Conservation (phyloP, 1,139 yeast species). For the Nakaseomyces nivariensis region DNA sequence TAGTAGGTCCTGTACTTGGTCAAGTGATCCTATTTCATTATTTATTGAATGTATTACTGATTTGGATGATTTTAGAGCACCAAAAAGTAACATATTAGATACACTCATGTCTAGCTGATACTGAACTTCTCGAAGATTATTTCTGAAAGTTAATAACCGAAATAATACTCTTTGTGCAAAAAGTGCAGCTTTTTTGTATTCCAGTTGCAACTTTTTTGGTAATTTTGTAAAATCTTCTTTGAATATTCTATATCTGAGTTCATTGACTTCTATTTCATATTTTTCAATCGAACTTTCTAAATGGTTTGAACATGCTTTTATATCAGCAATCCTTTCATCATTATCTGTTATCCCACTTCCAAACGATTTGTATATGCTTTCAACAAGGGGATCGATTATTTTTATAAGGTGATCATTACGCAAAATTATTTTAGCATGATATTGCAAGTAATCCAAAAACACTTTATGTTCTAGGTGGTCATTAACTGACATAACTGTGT, state of each 20-base stretch:
- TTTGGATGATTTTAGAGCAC: slow-evolving; percentile 34
- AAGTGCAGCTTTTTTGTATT: slow-evolving; percentile 26
- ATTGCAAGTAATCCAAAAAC: slow-evolving; percentile 16
- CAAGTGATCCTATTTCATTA: slow-evolving; percentile 30
- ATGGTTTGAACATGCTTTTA: not conserved
- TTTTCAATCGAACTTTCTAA: not conserved
- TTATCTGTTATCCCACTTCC: slow-evolving; percentile 23
- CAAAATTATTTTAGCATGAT: slow-evolving; percentile 12
- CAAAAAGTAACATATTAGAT: slow-evolving; percentile 34
- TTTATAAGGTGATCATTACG: slow-evolving; percentile 14
- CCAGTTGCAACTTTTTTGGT: slow-evolving; percentile 13
- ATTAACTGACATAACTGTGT: slow-evolving; percentile 4
- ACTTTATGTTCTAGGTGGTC: slow-evolving; percentile 12
- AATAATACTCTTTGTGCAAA: slow-evolving; percentile 30
- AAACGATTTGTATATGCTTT: slow-evolving; percentile 5
- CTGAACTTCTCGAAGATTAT: slow-evolving; percentile 34
- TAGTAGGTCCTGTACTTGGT: slow-evolving; percentile 34
- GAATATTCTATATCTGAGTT: slow-evolving; percentile 8
- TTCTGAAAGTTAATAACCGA: slow-evolving; percentile 29
- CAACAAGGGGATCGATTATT: slow-evolving; percentile 11
- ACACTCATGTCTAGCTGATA: slow-evolving; percentile 41
- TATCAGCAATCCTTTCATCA: slow-evolving; percentile 14
- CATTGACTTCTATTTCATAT: slow-evolving; percentile 6
- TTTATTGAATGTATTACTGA: slow-evolving; percentile 25
- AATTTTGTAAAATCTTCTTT: slow-evolving; percentile 6